A percentile compares a stretch with the other conserved stretches of the same genome.
These are phyloP conservation scores for Acanthamoeba royreba DNA, from an alignment of 208 protist species.

Conservation along the genomic window DNA sequence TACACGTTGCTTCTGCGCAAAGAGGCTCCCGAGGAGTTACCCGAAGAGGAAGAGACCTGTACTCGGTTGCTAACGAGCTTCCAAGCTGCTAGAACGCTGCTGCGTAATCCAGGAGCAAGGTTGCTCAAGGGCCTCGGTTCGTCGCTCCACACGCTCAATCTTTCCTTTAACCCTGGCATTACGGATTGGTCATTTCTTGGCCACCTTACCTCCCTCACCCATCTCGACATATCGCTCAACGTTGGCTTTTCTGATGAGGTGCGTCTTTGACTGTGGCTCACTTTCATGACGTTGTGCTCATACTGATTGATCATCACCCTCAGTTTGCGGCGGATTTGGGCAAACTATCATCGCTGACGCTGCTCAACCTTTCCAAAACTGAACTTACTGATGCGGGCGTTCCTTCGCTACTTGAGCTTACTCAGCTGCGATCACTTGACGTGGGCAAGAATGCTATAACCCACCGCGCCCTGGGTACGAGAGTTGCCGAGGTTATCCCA, in stretches of 20 bases:
- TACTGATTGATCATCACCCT: not conserved
- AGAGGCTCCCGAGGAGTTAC: not conserved
- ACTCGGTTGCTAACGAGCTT: not conserved
- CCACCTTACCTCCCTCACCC: not conserved
- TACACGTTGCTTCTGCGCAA: not conserved
- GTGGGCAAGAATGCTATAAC: not conserved
- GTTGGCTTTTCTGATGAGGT: constrained; percentile 26
- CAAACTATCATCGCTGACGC: constrained; percentile 4
- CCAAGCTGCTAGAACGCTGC: not conserved
- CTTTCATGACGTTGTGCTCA: not conserved
- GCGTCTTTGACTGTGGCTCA: not conserved
- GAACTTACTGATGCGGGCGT: not conserved
- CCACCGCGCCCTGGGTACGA: not conserved
- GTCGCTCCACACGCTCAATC: not conserved
- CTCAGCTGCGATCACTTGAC: not conserved
- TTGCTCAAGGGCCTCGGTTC: not conserved
- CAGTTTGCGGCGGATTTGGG: not conserved
- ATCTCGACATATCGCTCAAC: constrained; percentile 21
- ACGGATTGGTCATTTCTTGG: not conserved
- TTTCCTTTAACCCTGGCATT: not conserved
- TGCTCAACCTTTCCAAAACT: constrained; percentile 43
- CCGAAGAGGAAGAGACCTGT: not conserved
- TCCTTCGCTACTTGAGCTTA: not conserved
- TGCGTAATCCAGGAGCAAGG: not conserved
- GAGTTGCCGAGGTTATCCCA: too few species aligned